Conservation (phyloP, 2,329 filamentous ascomycete genomes). For the Cytospora mali region DNA sequence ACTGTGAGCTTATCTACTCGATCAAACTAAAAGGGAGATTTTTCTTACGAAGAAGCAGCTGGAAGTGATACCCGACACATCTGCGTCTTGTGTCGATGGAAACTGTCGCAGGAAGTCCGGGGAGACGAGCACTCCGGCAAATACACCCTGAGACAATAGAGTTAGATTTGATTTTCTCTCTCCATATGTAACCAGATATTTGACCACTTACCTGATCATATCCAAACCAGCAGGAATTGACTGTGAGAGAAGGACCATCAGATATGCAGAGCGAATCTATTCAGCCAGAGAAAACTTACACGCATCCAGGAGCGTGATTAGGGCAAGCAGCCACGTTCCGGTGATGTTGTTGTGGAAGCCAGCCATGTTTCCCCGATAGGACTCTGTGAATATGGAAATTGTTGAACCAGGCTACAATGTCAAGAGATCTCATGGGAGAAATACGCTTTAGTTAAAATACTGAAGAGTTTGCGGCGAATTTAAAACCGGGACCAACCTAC, state of each 20-base stretch:
- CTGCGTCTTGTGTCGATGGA: constrained; percentile 41
- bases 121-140: constrained; percentile 46
- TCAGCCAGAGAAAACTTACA: background rate
- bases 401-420: background rate
- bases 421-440: background rate
- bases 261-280: background rate
- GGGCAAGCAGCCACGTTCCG: constrained; percentile 26
- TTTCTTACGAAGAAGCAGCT: constrained; percentile 45
- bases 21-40: background rate
- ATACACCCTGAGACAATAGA: constrained; percentile 40
- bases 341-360: constrained; percentile 16
- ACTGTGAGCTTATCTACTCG: background rate
- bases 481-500: background rate
- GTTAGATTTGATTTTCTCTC: no score
- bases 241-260: background rate
- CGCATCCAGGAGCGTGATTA: constrained; percentile 26
- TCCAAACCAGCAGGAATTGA: constrained; percentile 28
- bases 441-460: background rate
- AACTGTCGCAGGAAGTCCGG: constrained; percentile 43
- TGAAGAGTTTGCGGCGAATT: background rate
- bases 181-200: no score
- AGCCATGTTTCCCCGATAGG: constrained; percentile 1
- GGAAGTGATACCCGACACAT: constrained; percentile 47
- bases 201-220: constrained; percentile 25
- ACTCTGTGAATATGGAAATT: background rate